A percentile compares a stretch with the other conserved stretches of the same genome.
Conservation (phyloP, 495 filamentous ascomycete genomes). For the Penicillium soppii region DNA sequence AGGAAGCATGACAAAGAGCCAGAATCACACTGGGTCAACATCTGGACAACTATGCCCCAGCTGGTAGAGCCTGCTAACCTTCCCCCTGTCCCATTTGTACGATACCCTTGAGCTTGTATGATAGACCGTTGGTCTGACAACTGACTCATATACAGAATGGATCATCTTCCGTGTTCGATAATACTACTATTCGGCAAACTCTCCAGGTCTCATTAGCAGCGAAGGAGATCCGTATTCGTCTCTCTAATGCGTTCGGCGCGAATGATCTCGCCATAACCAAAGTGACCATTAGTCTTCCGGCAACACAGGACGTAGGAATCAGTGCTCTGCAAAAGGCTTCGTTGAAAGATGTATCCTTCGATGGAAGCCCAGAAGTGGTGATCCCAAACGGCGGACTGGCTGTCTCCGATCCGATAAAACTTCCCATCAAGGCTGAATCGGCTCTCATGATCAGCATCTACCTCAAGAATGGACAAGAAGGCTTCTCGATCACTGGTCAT, state of each 20-base stretch:
- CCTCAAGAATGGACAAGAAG: slow-evolving; percentile 54
- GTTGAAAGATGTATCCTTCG: slow-evolving; percentile 51
- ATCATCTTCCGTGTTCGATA: slow-evolving; percentile 34
- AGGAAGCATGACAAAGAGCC: background rate
- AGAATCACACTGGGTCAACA: slow-evolving; percentile 58
- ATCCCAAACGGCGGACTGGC: slow-evolving; percentile 59
- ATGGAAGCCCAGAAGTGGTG: slow-evolving; percentile 45
- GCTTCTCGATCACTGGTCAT: slow-evolving; percentile 60
- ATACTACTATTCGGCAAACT: slow-evolving; percentile 68
- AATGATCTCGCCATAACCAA: slow-evolving; percentile 60
- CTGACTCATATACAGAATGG: background rate
- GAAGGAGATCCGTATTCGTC: slow-evolving; percentile 56
- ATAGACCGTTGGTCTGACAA: background rate
- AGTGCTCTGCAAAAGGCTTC: slow-evolving; percentile 11
- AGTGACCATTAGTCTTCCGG: slow-evolving; percentile 56
- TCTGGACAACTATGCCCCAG: slow-evolving; percentile 69
- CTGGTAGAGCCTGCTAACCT: slow-evolving; percentile 62
- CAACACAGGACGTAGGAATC: slow-evolving; percentile 48
- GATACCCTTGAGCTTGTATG: slow-evolving; percentile 10
- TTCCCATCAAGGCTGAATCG: slow-evolving; percentile 44
- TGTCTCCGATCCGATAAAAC: slow-evolving; percentile 64
- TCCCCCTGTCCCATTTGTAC: slow-evolving; percentile 58
- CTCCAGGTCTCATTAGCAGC: slow-evolving; percentile 55
- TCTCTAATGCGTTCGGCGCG: slow-evolving; percentile 67
- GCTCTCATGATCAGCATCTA: slow-evolving; percentile 61